Percentiles rank a stretch among this genome's conserved stretches.
phyloP scores from a whole-genome alignment of 148 eudicot species.

The Rhododendron vialii region DNA sequence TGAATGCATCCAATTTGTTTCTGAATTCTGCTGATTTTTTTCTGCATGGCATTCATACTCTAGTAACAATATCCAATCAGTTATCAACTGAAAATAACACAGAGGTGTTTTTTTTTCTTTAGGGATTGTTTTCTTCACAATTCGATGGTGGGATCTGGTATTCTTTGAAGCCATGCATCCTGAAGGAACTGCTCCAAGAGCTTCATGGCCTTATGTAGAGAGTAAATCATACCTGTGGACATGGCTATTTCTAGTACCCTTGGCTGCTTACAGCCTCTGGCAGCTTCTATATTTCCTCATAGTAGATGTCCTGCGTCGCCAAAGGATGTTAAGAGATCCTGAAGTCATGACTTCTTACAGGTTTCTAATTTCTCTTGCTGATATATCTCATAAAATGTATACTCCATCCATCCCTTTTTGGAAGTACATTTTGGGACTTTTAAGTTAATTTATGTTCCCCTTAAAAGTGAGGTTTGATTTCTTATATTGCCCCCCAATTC shows the following conservation, averaged over 20 bases:
- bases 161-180: constrained; percentile 92
- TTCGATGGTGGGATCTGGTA: constrained; percentile 92
- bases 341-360: constrained; percentile 99
- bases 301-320: constrained; percentile 87
- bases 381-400: neutral
- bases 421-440: neutral
- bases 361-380: constrained; percentile 23
- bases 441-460: neutral
- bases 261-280: constrained; percentile 85
- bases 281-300: constrained; percentile 83
- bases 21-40: neutral
- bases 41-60: neutral
- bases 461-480: neutral
- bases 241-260: constrained; percentile 87
- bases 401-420: neutral
- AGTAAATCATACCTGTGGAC: constrained; percentile 61
- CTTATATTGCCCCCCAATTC: neutral
- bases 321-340: constrained; percentile 85
- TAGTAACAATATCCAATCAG: neutral
- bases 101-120: neutral
- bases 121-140: constrained; percentile 95
- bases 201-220: constrained; percentile 86
- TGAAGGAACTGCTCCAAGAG: constrained; percentile 63
- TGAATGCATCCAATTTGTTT: neutral
- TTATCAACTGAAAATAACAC: neutral